Conservation (phyloP, 179 eudicot genomes). For the Beta lomatogona region DNA sequence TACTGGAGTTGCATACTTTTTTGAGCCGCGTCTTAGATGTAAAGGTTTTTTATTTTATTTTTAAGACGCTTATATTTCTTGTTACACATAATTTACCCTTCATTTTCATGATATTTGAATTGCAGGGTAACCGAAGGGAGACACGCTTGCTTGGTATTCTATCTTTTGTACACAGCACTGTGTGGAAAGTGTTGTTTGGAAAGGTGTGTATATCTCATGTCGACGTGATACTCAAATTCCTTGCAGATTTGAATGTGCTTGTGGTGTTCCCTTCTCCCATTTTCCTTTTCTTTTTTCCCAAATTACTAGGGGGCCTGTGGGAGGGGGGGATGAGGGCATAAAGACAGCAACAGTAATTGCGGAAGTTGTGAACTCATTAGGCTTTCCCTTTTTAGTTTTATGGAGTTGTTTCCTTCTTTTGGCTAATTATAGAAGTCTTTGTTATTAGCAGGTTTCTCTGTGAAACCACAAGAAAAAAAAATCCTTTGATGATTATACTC, state of each 20-base stretch:
- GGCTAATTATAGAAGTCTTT: not conserved
- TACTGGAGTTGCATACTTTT: not conserved
- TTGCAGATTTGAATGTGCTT: not conserved
- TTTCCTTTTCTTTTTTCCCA: too few relatives aligned
- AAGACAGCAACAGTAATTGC: not conserved
- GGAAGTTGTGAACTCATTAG: not conserved
- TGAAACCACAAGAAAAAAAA: not conserved
- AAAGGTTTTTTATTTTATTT: not conserved
- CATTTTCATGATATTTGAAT: not conserved
- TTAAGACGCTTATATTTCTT: not conserved
- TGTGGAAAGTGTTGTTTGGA: slow-evolving; percentile 98
- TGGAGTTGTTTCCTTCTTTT: not conserved
- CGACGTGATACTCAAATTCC: not conserved
- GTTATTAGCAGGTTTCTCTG: not conserved
- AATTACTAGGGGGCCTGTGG: too few relatives aligned
- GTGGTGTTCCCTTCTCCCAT: not conserved
- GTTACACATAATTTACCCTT: not conserved
- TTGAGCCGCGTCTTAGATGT: not conserved
- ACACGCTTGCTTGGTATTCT: slow-evolving; percentile 90
- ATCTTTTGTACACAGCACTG: slow-evolving; percentile 97
- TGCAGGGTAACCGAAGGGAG: slow-evolving; percentile 96
- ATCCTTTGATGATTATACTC: not conserved
- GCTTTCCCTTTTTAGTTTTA: not conserved
- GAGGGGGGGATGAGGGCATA: not conserved
- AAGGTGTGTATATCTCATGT: slow-evolving; percentile 59